phyloP scores from a whole-genome alignment of 768 basidiomycete genomes.

The Phylloporus arenicola region DNA sequence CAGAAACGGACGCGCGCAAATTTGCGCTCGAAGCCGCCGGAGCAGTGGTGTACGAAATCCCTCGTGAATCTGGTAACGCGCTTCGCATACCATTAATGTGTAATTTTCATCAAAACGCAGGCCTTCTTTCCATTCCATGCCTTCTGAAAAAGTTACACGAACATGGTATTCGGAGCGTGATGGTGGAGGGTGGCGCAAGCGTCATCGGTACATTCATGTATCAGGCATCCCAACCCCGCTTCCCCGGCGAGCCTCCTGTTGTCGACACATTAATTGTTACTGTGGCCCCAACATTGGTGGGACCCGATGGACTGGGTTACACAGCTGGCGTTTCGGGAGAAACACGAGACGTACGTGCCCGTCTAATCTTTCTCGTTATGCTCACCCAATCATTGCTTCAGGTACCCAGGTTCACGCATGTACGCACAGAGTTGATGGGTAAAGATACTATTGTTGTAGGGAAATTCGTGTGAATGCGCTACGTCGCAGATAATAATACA shows the following conservation, averaged over 20 bases:
- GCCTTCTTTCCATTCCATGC: conserved; percentile 38
- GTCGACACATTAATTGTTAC: conserved; percentile 81
- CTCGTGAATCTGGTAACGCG: conserved; percentile 34
- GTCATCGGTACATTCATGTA: conserved; percentile 57
- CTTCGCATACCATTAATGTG: neutral
- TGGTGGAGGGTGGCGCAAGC: conserved; percentile 93
- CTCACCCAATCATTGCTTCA: conserved; percentile 1
- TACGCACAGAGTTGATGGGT: conserved; percentile 28
- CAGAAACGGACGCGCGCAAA: conserved; percentile 31
- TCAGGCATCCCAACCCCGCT: conserved; percentile 6
- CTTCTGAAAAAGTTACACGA: conserved; percentile 50
- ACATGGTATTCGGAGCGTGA: conserved; percentile 65
- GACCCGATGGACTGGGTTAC: conserved; percentile 63
- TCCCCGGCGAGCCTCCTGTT: conserved; percentile 19
- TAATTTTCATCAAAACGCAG: conserved; percentile 18
- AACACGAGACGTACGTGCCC: conserved; percentile 14
- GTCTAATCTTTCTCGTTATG: neutral
- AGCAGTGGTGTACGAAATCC: conserved; percentile 55
- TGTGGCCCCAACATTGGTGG: conserved; percentile 81
- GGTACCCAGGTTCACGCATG: conserved; percentile 26
- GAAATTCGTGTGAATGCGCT: conserved; percentile 13
- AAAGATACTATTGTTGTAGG: conserved; percentile 30
- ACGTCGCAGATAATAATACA: neutral
- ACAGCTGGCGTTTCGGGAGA: conserved; percentile 17
- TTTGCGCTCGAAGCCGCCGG: conserved; percentile 56